phyloP scores from a whole-genome alignment of 2,329 filamentous ascomycete species.

The Ascochyta lentis region DNA sequence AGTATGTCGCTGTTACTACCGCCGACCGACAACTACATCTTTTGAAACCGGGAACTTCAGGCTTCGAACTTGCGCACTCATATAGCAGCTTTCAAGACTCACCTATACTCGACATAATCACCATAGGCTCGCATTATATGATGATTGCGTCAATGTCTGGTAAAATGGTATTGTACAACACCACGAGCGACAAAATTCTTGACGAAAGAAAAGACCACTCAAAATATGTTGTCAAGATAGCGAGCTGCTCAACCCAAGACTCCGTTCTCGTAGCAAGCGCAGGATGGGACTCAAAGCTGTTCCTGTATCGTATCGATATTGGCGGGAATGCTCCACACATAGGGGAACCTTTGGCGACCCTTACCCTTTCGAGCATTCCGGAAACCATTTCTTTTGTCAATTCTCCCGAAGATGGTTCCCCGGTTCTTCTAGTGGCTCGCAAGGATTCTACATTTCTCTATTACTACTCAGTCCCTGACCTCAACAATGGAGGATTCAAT shows the following conservation, averaged over 20 bases:
- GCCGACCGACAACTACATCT: conserved; percentile 56
- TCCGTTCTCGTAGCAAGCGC: conserved; percentile 59
- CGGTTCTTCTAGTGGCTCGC: conserved; percentile 61
- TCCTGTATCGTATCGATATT: conserved; percentile 55
- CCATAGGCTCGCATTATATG: conserved; percentile 54
- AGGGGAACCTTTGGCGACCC: conserved; percentile 51
- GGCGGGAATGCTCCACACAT: conserved; percentile 37
- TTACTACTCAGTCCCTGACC: conserved; percentile 56
- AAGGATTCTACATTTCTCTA: conserved; percentile 66
- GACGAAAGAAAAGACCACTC: conserved; percentile 62
- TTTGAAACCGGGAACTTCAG: conserved; percentile 45
- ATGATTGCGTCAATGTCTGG: conserved; percentile 67
- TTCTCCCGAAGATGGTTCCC: conserved; percentile 54
- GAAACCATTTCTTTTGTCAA: conserved; percentile 63
- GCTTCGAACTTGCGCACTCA: conserved; percentile 45
- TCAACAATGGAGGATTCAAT: conserved; percentile 18
- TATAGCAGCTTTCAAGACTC: conserved; percentile 55
- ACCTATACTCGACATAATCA: conserved; percentile 61
- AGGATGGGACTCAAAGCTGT: conserved; percentile 66
- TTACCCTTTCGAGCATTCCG: conserved; percentile 60
- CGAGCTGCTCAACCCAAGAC: conserved; percentile 46
- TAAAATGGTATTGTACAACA: conserved; percentile 58
- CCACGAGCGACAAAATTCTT: conserved; percentile 47
- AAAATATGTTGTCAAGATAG: conserved; percentile 65
- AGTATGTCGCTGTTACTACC: conserved; percentile 45